A percentile compares a stretch with the other conserved stretches of the same genome.
Conservation (phyloP, 371 early-diverging fungal species). For the Choanephora cucurbitarum region DNA sequence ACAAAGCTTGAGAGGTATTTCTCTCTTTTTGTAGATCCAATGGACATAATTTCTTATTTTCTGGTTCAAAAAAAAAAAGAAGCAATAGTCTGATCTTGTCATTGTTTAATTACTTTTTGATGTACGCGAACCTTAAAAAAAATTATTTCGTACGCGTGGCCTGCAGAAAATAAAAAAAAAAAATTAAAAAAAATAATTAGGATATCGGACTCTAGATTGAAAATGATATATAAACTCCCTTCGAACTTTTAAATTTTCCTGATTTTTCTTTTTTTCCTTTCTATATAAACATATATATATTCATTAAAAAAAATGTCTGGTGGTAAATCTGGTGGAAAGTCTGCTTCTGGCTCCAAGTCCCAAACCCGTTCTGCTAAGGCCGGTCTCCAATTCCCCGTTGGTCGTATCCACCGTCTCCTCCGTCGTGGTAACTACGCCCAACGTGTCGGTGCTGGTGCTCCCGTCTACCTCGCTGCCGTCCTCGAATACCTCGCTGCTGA, state of each 20-base stretch:
- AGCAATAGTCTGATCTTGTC: too few species aligned
- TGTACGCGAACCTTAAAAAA: too few species aligned
- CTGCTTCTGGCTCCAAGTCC: conserved; percentile 58
- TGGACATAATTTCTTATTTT: too few species aligned
- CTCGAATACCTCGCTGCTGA: conserved; percentile 94
- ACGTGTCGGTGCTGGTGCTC: conserved; percentile 90
- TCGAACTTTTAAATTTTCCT: conserved; percentile 7
- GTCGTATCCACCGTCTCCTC: conserved; percentile 94
- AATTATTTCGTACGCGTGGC: too few species aligned
- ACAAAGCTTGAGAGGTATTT: too few species aligned
- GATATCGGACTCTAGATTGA: conserved; percentile 5
- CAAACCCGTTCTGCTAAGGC: conserved; percentile 80
- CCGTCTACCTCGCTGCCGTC: conserved; percentile 92
- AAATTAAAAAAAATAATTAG: too few species aligned
- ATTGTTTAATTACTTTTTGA: too few species aligned
- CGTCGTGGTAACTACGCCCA: conserved; percentile 94
- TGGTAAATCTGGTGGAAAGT: conserved; percentile 53
- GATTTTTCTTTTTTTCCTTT: conserved; percentile 29
- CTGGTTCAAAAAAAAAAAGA: not conserved
- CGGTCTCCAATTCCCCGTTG: conserved; percentile 95
- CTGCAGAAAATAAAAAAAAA: not conserved
- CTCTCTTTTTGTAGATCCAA: too few species aligned
- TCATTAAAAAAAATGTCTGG: conserved; percentile 36
- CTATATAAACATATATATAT: conserved; percentile 16
- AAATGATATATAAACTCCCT: conserved; percentile 20